Conservation (phyloP, 257 asterid genomes). For the Paraleonurus japonicus region DNA sequence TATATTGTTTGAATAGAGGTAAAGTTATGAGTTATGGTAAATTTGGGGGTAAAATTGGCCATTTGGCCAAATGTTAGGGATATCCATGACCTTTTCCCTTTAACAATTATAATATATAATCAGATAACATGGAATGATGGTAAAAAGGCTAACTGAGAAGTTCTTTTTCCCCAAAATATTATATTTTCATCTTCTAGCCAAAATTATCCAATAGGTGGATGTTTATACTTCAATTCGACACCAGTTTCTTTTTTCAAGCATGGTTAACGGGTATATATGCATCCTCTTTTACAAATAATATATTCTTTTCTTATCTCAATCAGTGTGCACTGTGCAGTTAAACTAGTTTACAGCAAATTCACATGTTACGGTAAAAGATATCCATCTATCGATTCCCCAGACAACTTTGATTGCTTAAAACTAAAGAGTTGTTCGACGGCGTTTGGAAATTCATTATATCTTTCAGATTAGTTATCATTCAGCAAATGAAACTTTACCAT, state of each 20-base stretch:
- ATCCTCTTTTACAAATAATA: background rate
- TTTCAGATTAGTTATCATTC: background rate
- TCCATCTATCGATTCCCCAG: background rate
- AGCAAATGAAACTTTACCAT: slow-evolving; percentile 1
- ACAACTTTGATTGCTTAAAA: background rate
- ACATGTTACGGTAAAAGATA: background rate
- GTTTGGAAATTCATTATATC: slow-evolving; percentile 4
- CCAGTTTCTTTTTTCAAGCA: background rate
- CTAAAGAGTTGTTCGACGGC: background rate
- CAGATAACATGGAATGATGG: background rate
- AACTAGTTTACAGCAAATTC: background rate
- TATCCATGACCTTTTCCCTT: background rate
- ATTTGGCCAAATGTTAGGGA: background rate
- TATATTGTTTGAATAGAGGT: background rate
- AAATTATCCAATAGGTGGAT: background rate
- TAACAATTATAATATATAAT: background rate
- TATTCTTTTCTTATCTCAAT: background rate
- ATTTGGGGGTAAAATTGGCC: background rate
- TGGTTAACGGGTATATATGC: background rate
- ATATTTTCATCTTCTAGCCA: background rate
- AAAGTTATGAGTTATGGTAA: background rate
- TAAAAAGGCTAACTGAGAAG: background rate
- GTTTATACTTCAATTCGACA: background rate
- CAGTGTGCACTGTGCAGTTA: background rate
- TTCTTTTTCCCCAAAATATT: background rate